phyloP scores from a whole-genome alignment of 257 asterid species.

The Plectranthus barbatus region DNA sequence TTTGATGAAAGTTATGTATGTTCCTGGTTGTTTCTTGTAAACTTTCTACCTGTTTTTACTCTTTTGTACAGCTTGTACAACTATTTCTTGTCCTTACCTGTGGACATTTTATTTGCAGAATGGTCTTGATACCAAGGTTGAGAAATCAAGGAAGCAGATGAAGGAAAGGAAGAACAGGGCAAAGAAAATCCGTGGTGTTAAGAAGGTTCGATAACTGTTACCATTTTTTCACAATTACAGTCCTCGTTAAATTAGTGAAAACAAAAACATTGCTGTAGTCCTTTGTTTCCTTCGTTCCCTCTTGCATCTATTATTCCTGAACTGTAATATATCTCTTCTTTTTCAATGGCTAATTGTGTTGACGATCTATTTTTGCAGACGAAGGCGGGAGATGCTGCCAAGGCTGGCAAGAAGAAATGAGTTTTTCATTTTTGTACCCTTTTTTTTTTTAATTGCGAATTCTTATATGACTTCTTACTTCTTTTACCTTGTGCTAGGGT shows the following conservation, averaged over 20 bases:
- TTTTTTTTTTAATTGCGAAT: background rate
- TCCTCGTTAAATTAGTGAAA: background rate
- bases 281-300: background rate
- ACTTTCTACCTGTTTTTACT: background rate
- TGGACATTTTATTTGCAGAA: constrained; percentile 34
- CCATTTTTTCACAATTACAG: background rate
- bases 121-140: constrained; percentile 82
- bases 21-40: background rate
- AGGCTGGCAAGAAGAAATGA: constrained; percentile 78
- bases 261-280: background rate
- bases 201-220: constrained; percentile 42
- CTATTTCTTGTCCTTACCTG: background rate
- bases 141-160: constrained; percentile 85
- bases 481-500: constrained; percentile 1
- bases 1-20: background rate
- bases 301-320: background rate
- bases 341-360: background rate
- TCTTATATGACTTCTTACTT: background rate
- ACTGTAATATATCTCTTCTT: background rate
- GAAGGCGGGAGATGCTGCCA: constrained; percentile 79
- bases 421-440: constrained; percentile 10
- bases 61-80: too few species aligned
- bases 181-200: constrained; percentile 86
- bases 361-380: constrained; percentile 35
- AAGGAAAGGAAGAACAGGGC: constrained; percentile 86